Evolutionary conservation across 108 stramenopile species (phyloP).

Genomic region (Fragilariopsis cylindrus): DNA sequence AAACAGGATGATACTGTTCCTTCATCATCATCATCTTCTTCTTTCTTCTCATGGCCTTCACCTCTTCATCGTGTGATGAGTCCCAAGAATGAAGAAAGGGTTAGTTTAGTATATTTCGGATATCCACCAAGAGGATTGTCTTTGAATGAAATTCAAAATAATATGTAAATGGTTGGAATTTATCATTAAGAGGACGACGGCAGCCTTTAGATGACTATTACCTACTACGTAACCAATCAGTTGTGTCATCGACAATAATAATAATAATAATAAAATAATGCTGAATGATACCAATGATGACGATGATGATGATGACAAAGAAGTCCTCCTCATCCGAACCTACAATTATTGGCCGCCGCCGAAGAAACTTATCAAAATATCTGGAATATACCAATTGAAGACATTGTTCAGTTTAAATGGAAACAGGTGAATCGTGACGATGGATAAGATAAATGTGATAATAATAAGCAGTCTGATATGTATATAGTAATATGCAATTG

Average conservation of each 20-base stretch:
- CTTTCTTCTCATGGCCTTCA: constrained; percentile 19
- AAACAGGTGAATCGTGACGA: constrained; percentile 10
- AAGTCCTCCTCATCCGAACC: background rate
- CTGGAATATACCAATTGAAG: constrained; percentile 9
- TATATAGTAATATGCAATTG: too few species aligned
- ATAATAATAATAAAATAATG: background rate
- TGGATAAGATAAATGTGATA: too few species aligned
- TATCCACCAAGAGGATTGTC: constrained; percentile 27
- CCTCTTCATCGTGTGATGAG: constrained; percentile 25
- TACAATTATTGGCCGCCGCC: background rate
- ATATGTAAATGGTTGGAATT: constrained; percentile 14
- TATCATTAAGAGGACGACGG: background rate
- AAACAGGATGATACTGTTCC: background rate
- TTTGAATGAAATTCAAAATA: background rate
- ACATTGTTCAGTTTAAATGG: constrained; percentile 11
- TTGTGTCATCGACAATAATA: background rate
- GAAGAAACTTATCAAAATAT: background rate
- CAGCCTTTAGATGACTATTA: constrained; percentile 24
- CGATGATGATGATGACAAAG: background rate
- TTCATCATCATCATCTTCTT: constrained; percentile 22
- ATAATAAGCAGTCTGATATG: too few species aligned
- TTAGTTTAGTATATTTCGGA: constrained; percentile 32
- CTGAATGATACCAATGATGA: background rate
- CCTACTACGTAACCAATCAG: constrained; percentile 27
- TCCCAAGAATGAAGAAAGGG: constrained; percentile 5